A percentile compares a stretch with the other conserved stretches of the same genome.
These are phyloP conservation scores for Linnemannia schmuckeri DNA, from an alignment of 192 early-diverging fungal species.

Conservation along the genomic window DNA sequence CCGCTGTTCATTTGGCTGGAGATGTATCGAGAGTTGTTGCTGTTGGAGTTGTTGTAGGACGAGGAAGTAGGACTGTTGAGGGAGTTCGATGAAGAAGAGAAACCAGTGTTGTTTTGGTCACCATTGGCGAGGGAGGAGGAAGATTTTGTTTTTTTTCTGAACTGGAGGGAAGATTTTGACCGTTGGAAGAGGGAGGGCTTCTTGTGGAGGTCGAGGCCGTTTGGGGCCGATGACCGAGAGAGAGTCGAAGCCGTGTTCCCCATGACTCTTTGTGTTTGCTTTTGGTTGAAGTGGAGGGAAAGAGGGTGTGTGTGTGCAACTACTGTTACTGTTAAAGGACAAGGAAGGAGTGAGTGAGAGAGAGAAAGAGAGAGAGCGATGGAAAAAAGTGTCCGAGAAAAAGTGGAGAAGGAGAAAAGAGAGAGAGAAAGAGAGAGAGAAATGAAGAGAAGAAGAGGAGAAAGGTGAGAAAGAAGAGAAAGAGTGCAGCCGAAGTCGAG, in stretches of 20 bases:
- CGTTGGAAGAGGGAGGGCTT: conserved; percentile 52
- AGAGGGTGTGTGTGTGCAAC: neutral
- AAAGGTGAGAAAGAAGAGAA: neutral
- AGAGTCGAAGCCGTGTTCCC: conserved; percentile 33
- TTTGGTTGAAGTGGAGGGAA: neutral
- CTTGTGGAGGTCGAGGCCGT: conserved; percentile 15
- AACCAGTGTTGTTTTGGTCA: neutral
- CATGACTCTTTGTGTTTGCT: neutral
- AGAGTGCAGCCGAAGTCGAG: too few species aligned
- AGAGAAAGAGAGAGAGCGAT: neutral
- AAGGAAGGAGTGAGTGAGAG: neutral
- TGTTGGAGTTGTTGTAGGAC: neutral
- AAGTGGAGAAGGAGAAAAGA: neutral
- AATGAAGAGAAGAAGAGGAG: neutral
- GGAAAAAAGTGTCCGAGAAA: neutral
- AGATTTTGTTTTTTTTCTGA: conserved; percentile 43
- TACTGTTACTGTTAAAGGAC: too few species aligned
- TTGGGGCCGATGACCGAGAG: conserved; percentile 11
- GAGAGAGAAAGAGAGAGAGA: neutral
- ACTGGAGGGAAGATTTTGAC: conserved; percentile 34
- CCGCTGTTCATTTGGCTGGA: neutral
- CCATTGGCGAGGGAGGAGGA: conserved; percentile 1
- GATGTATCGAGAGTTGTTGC: neutral
- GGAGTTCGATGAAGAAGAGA: neutral
- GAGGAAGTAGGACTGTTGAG: neutral